A percentile compares a stretch with the other conserved stretches of the same genome.
phyloP scores from a whole-genome alignment of 495 filamentous ascomycete genomes.

The Penicillium verhagenii region DNA sequence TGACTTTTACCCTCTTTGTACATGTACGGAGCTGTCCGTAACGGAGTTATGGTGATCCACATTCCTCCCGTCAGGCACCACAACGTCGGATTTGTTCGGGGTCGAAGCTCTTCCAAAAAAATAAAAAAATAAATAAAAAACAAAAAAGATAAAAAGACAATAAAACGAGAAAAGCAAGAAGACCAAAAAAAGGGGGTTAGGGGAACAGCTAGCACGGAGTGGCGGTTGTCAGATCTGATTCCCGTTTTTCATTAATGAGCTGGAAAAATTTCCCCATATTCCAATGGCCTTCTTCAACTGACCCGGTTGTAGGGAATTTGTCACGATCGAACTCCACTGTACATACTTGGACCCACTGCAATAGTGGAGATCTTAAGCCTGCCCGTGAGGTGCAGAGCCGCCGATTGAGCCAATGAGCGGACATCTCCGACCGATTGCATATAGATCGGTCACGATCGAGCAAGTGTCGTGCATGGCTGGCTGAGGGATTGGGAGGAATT shows the following conservation, averaged over 20 bases:
- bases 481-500: constrained; percentile 22
- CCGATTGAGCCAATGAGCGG: constrained; percentile 23
- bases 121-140: neutral
- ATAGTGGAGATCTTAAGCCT: constrained; percentile 1
- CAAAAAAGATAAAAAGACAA: too few relatives aligned
- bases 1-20: neutral
- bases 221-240: constrained; percentile 10
- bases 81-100: constrained; percentile 11
- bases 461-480: constrained; percentile 35
- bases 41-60: constrained; percentile 6
- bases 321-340: constrained; percentile 24
- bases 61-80: constrained; percentile 13
- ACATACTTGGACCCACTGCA: neutral
- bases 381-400: neutral
- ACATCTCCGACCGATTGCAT: constrained; percentile 11
- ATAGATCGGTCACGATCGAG: constrained; percentile 20
- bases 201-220: constrained; percentile 14
- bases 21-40: neutral
- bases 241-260: neutral
- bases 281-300: constrained; percentile 1
- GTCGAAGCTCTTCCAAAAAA: neutral
- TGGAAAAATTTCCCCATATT: constrained; percentile 1
- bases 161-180: too few relatives aligned
- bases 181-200: constrained; percentile 2
- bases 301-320: constrained; percentile 17